Conservation (phyloP, 176 grass and related monocot species). For the Oryza meyeriana region DNA sequence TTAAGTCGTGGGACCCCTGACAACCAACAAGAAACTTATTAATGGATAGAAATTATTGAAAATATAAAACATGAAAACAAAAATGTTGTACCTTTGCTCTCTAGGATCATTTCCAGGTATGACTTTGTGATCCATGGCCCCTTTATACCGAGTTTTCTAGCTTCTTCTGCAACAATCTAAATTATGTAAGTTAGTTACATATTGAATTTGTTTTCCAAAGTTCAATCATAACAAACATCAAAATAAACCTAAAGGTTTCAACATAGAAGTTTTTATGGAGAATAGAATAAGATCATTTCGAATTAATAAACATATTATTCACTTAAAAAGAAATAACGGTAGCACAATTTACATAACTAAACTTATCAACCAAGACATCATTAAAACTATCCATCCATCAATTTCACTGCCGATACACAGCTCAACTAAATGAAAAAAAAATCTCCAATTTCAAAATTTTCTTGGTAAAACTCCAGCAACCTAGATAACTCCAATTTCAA, state of each 20-base stretch:
- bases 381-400: background rate
- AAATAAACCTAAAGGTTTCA: slow-evolving; percentile 9
- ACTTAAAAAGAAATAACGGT: slow-evolving; percentile 8
- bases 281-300: background rate
- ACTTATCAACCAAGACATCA: slow-evolving; percentile 1
- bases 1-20: slow-evolving; percentile 88
- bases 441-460: too few relatives aligned
- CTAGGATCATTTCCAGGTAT: slow-evolving; percentile 98
- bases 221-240: slow-evolving; percentile 5
- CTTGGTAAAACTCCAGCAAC: slow-evolving; percentile 6
- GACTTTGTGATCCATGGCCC: slow-evolving; percentile 98
- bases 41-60: slow-evolving; percentile 19
- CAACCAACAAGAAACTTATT: slow-evolving; percentile 42
- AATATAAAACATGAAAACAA: slow-evolving; percentile 20
- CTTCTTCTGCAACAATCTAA: slow-evolving; percentile 94
- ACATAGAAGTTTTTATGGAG: background rate
- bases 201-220: slow-evolving; percentile 13
- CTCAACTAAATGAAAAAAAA: slow-evolving; percentile 9
- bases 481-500: background rate
- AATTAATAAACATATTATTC: slow-evolving; percentile 13
- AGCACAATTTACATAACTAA: background rate
- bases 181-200: slow-evolving; percentile 50
- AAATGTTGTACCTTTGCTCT: slow-evolving; percentile 70
- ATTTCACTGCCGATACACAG: slow-evolving; percentile 10
- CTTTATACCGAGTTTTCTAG: slow-evolving; percentile 72